Evolutionary conservation across 1,284 basidiomycete species (phyloP).

Genomic region (Austroboletus rostrupii): DNA sequence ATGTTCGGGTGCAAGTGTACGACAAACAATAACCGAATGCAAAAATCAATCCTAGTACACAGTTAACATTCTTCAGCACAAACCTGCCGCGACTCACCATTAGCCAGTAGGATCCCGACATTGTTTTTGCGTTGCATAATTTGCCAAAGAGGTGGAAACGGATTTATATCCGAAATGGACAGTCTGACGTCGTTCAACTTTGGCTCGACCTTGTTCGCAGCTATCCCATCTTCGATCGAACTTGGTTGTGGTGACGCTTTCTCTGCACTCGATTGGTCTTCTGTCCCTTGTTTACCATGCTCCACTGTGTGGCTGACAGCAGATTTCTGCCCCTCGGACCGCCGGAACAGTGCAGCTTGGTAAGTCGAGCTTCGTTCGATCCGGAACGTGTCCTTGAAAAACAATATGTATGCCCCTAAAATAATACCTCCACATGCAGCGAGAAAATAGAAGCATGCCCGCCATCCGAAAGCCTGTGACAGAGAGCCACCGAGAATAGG

Average conservation of each 20-base stretch:
- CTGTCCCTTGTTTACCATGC: slow-evolving; percentile 3
- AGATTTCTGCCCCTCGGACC: slow-evolving; percentile 15
- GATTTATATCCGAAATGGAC: slow-evolving; percentile 70
- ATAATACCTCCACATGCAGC: slow-evolving; percentile 57
- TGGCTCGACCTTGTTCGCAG: slow-evolving; percentile 5
- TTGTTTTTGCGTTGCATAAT: slow-evolving; percentile 68
- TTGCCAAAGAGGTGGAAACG: slow-evolving; percentile 54
- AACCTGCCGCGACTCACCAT: slow-evolving; percentile 46
- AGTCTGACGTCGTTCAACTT: slow-evolving; percentile 45
- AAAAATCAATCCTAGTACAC: slow-evolving; percentile 59
- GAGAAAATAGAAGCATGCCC: slow-evolving; percentile 80
- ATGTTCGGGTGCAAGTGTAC: slow-evolving; percentile 72
- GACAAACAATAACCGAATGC: slow-evolving; percentile 65
- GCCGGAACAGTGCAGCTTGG: slow-evolving; percentile 51
- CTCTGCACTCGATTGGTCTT: slow-evolving; percentile 8
- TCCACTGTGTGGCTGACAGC: slow-evolving; percentile 5
- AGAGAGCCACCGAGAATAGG: slow-evolving; percentile 71
- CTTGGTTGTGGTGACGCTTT: slow-evolving; percentile 2
- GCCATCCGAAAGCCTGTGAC: slow-evolving; percentile 70
- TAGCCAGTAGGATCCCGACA: slow-evolving; percentile 60
- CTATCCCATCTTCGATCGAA: slow-evolving; percentile 16
- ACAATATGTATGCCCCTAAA: slow-evolving; percentile 56
- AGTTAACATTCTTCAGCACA: slow-evolving; percentile 1
- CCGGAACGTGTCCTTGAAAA: slow-evolving; percentile 82
- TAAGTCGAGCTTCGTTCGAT: slow-evolving; percentile 76